Evolutionary conservation across 2,329 filamentous ascomycete species (phyloP), one percentile per base, ranked within the genome.

Genomic region (Botryosphaeria dothidea): DNA sequence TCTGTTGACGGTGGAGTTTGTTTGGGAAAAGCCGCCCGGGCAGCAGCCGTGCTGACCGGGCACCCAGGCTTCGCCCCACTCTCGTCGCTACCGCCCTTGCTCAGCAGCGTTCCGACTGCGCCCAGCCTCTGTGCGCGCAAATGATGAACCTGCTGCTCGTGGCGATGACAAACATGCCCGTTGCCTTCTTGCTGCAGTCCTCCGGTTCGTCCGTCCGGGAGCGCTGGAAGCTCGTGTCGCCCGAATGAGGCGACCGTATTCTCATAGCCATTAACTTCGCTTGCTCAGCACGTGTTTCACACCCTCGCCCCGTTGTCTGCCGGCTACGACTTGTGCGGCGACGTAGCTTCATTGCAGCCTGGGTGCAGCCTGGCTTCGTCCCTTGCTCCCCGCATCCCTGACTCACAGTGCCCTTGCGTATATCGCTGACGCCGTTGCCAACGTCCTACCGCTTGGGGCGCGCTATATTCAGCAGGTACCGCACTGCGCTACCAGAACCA

Each of bases 11-110:
- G 11, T 48, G 29, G 38, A 54, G 49, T 54, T 63, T 58, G 54
- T 58, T 58, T 58, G 54, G 54, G 56, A 60, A 60, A 60, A 60
- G 61, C 36, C 43, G 58, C n/a, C n/a, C n/a, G n/a, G n/a, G n/a
- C n/a, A n/a, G n/a, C n/a, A n/a, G n/a, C n/a, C n/a, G n/a, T n/a
- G n/a, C n/a, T n/a, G n/a, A n/a, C n/a, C n/a, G n/a, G n/a, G n/a
- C n/a, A n/a, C n/a, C n/a, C n/a, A 36, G 7, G 19, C 15, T 43
- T n/a, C 31, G 31, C n/a, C n/a, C n/a, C n/a, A n/a, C n/a, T n/a
- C n/a, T 41, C 23, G 34, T n/a, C 36, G 21, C 17, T 15, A 21
- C 36, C 34, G 54, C 49, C 49, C 49, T 41, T n/a, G 38, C 38
- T 17, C 15, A 5, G 11, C 4, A 5, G 38, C 38, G n/a, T n/a